Percentiles rank a stretch among this genome's conserved stretches.
phyloP scores from a whole-genome alignment of 139 green algal genomes.

The Volvox reticuliferus region DNA sequence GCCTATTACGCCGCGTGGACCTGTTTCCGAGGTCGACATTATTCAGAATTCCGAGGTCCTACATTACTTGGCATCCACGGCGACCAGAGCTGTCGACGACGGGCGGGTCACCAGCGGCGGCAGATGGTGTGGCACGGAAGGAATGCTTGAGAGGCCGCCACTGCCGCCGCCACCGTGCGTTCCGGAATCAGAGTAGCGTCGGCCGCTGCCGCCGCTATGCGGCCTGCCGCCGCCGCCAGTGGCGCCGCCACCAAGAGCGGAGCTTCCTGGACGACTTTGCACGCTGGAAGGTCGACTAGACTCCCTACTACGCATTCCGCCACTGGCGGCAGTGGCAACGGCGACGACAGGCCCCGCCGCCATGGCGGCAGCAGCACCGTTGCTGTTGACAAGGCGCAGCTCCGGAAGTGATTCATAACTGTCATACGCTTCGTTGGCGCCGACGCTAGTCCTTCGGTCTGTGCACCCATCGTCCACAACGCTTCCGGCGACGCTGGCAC shows the following conservation, averaged over 20 bases:
- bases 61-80: background rate
- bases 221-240: background rate
- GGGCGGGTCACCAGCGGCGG: background rate
- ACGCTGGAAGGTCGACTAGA: constrained; percentile 14
- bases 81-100: background rate
- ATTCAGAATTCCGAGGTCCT: background rate
- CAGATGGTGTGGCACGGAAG: constrained; percentile 23
- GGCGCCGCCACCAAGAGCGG: background rate
- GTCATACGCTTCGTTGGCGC: background rate
- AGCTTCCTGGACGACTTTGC: background rate
- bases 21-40: background rate
- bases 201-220: background rate
- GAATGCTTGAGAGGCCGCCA: background rate
- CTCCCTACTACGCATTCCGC: background rate
- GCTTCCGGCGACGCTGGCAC: background rate
- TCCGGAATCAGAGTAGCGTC: constrained; percentile 10
- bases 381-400: background rate
- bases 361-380: background rate
- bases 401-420: constrained; percentile 21
- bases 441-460: background rate
- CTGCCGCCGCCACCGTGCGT: background rate
- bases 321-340: background rate
- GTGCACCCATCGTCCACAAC: background rate
- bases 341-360: background rate
- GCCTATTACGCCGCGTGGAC: background rate